Evolutionary conservation across 192 early-diverging fungal species (phyloP), one percentile per base, ranked within the genome.

Genomic region (Coemansia guatemalensis): DNA sequence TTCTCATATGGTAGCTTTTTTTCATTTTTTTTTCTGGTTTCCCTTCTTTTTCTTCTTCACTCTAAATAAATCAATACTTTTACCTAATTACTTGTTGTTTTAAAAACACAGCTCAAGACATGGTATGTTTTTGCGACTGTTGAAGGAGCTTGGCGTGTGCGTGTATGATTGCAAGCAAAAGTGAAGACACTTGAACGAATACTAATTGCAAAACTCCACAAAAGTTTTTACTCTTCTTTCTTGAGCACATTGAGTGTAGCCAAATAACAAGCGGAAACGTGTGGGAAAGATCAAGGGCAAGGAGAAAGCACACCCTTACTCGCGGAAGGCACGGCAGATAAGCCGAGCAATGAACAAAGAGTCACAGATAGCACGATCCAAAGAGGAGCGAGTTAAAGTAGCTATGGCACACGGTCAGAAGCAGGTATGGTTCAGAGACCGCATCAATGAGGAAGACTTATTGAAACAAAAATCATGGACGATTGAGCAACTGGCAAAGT

Each of bases 251-350:
- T 9, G 1, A 20, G 5, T 55, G 35, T 78, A 77, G 85, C 85
- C 85, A 0, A 86, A 86, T 78, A 86, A 86, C 68, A 83, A 83
- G 47, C 80, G 76, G 41, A 78, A 79, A 56, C 73, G 78, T 44
- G 54, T 84, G 8, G 69, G 66, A 41, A 83, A 83, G 47, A 83
- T 87, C 64, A 84, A 86, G 71, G 82, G 78, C 51, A 67, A 69
- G 24, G 87, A 87, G 39, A 86, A 83, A 68, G 88, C 89, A n/a
- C 89, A 91, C 57, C 89, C 89, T 12, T 87, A 87, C 62, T 91
- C 89, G 53, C 81, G 89, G 27, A 91, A 91, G 56, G 89, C 89
- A 3, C 72, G 56, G 5, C 89, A 91, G 64, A 78, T 88, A 64
- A 83, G 82, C 22, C 74, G 89, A 49, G 86, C 87, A 5, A 75